Evolutionary conservation across 148 eudicot species (phyloP).

Genomic region (Fagopyrum tataricum): DNA sequence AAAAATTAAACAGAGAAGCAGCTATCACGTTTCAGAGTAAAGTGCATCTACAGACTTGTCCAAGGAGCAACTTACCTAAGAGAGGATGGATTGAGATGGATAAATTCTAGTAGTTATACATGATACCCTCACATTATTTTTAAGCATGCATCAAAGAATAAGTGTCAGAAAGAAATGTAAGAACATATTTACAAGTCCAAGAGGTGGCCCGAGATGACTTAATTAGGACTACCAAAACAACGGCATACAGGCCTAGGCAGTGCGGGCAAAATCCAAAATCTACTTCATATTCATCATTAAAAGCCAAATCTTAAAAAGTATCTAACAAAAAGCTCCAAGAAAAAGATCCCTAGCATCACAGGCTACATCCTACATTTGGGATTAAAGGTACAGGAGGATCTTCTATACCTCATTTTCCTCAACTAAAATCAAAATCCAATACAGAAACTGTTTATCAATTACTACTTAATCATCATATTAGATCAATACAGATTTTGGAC

Average conservation of each 20-base stretch:
- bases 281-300: not conserved
- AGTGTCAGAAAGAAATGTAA: not conserved
- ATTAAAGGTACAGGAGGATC: conserved; percentile 4
- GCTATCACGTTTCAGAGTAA: not conserved
- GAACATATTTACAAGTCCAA: not conserved
- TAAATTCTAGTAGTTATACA: not conserved
- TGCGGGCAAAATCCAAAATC: not conserved
- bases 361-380: not conserved
- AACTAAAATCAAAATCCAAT: not conserved
- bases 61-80: not conserved
- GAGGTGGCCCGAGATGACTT: not conserved
- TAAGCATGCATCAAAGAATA: not conserved
- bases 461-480: not conserved
- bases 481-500: conserved; percentile 4
- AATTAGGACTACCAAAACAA: not conserved
- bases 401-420: not conserved
- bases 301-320: not conserved
- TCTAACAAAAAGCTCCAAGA: not conserved
- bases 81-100: not conserved
- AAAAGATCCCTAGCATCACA: not conserved
- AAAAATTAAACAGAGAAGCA: not conserved
- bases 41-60: not conserved
- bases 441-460: not conserved
- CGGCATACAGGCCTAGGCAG: not conserved
- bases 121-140: too few relatives aligned